Conservation (phyloP, 495 filamentous ascomycete genomes). For the Aspergillus hancockii region DNA sequence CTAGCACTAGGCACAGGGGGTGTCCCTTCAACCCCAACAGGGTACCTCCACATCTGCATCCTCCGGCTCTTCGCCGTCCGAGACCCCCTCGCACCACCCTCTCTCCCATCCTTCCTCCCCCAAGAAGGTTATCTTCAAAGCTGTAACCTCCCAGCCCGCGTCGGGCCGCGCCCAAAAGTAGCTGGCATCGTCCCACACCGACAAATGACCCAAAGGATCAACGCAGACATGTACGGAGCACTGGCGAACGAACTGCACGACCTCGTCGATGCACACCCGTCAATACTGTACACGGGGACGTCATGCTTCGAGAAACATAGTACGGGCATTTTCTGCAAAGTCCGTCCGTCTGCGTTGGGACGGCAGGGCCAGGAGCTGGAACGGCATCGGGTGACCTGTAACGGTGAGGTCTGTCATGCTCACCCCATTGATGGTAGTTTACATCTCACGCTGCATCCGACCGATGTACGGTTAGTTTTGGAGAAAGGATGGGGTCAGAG, state of each 20-base stretch:
- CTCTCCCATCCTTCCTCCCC: conserved; percentile 36
- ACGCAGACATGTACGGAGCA: conserved; percentile 47
- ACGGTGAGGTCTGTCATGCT: conserved; percentile 78
- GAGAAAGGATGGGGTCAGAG: conserved; percentile 79
- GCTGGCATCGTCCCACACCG: conserved; percentile 79
- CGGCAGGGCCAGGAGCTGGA: background rate
- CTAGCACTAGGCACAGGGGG: conserved; percentile 78
- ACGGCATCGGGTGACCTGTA: conserved; percentile 35
- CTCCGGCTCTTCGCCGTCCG: conserved; percentile 49
- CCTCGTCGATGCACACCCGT: conserved; percentile 48
- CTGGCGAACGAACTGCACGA: conserved; percentile 51
- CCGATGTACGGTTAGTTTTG: conserved; percentile 70
- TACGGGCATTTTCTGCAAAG: conserved; percentile 63
- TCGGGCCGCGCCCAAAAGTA: conserved; percentile 62
- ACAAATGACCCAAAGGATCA: conserved; percentile 67
- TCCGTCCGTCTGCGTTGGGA: background rate
- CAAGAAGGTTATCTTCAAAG: conserved; percentile 45
- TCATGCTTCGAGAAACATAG: conserved; percentile 82
- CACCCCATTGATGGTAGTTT: conserved; percentile 70
- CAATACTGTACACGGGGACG: conserved; percentile 58
- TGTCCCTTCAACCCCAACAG: conserved; percentile 69
- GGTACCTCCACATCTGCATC: conserved; percentile 70
- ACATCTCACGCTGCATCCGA: conserved; percentile 77
- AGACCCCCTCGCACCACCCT: conserved; percentile 34
- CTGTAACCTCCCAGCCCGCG: conserved; percentile 56